A percentile compares a stretch with the other conserved stretches of the same genome.
phyloP scores from a whole-genome alignment of 768 basidiomycete genomes.

The Hygrophoropsis aurantiaca region DNA sequence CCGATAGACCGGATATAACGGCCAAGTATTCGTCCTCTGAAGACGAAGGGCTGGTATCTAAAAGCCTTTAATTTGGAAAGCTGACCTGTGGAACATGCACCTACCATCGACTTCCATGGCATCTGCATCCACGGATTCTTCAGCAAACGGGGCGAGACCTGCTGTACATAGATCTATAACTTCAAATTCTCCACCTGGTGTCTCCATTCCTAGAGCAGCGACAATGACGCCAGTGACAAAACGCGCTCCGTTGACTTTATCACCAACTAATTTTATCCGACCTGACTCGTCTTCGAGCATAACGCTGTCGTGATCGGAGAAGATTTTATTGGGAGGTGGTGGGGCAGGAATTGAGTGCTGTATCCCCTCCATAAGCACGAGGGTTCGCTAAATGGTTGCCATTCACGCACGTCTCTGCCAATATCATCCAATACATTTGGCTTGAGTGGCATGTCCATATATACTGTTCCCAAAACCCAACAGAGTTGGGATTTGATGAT shows the following conservation, averaged over 20 bases:
- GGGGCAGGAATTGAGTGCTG: slow-evolving; percentile 91
- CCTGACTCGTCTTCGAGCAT: slow-evolving; percentile 98
- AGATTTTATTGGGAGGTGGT: slow-evolving; percentile 71
- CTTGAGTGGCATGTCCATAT: slow-evolving; percentile 99
- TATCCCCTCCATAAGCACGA: slow-evolving; percentile 5
- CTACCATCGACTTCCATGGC: slow-evolving; percentile 73
- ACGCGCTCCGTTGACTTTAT: slow-evolving; percentile 53
- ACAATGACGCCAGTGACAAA: slow-evolving; percentile 92
- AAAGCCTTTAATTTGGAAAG: slow-evolving; percentile 1
- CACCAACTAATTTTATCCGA: slow-evolving; percentile 84
- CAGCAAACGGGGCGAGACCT: slow-evolving; percentile 64
- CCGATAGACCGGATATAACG: slow-evolving; percentile 79
- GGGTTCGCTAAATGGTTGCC: slow-evolving; percentile 4
- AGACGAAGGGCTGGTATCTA: slow-evolving; percentile 8
- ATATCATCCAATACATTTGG: slow-evolving; percentile 97
- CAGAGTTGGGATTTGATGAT: slow-evolving; percentile 83
- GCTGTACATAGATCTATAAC: slow-evolving; percentile 87
- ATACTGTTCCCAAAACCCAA: slow-evolving; percentile 92
- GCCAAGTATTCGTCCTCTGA: slow-evolving; percentile 76
- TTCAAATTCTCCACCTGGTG: slow-evolving; percentile 86
- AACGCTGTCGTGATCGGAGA: slow-evolving; percentile 72
- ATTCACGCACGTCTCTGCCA: slow-evolving; percentile 76
- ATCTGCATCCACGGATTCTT: slow-evolving; percentile 26
- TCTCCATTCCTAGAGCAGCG: slow-evolving; percentile 89
- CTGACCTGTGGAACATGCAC: slow-evolving; percentile 3